These are phyloP conservation scores for Penicillium glabrum DNA, from an alignment of 2,329 filamentous ascomycete genomes.

Conservation along the genomic window DNA sequence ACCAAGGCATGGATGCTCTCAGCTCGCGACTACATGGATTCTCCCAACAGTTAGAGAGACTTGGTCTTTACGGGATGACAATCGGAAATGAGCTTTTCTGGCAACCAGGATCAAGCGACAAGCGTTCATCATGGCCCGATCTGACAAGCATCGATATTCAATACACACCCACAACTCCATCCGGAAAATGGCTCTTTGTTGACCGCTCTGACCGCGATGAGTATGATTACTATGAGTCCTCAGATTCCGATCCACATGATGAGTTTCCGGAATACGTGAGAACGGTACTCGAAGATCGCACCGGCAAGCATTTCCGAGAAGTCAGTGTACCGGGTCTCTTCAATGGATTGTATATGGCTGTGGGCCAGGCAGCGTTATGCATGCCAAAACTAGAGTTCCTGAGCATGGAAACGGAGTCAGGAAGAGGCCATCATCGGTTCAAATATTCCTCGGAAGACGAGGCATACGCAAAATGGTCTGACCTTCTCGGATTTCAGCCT, in stretches of 20 bases:
- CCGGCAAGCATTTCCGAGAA: background rate
- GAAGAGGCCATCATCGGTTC: constrained; percentile 1
- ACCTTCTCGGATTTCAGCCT: background rate
- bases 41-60: background rate
- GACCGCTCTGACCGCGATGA: background rate
- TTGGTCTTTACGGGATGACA: background rate
- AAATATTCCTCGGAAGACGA: constrained; percentile 3
- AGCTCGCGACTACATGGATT: background rate
- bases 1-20: background rate
- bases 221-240: background rate
- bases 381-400: background rate
- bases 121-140: background rate
- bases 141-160: background rate
- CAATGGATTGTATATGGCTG: background rate
- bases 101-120: background rate
- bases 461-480: background rate
- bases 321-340: background rate
- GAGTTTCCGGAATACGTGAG: constrained; percentile 6
- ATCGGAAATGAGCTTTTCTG: background rate
- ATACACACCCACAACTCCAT: background rate
- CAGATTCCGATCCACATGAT: constrained; percentile 6
- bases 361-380: background rate
- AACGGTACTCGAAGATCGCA: constrained; percentile 3
- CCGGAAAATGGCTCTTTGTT: background rate
- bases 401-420: background rate